Conservation (phyloP, 768 basidiomycete genomes). For the Rhodotorula babjevae region DNA sequence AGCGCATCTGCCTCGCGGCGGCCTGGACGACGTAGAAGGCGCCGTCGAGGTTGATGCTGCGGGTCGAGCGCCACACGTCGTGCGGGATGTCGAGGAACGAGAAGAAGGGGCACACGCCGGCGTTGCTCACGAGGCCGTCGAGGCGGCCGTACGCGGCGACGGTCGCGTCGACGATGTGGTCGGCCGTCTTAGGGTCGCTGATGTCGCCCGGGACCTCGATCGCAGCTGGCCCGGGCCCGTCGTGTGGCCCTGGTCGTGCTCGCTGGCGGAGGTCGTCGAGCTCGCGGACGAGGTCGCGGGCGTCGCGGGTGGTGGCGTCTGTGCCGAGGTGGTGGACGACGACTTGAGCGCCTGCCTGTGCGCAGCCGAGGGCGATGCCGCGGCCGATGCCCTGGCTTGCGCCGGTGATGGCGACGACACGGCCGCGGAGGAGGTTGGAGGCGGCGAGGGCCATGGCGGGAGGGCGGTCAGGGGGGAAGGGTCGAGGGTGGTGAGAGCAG, state of each 20-base stretch:
- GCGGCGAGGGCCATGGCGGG: too few species aligned
- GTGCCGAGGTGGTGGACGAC: conserved; percentile 68
- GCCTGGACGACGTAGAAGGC: conserved; percentile 57
- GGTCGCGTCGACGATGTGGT: conserved; percentile 61
- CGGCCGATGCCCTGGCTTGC: conserved; percentile 67
- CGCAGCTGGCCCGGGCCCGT: background rate
- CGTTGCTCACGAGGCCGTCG: conserved; percentile 58
- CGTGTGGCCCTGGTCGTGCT: background rate
- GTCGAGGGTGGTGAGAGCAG: too few species aligned
- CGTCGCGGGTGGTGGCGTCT: conserved; percentile 55
- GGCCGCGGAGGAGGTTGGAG: conserved; percentile 47
- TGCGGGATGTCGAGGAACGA: conserved; percentile 67
- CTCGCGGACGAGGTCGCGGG: conserved; percentile 52
- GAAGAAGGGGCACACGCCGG: conserved; percentile 71
- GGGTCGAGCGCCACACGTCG: conserved; percentile 61
- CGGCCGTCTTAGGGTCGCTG: conserved; percentile 7
- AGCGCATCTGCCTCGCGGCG: conserved; percentile 69
- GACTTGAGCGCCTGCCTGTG: conserved; percentile 63
- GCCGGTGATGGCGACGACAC: conserved; percentile 67
- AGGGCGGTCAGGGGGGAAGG: too few species aligned
- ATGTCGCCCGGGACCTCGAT: conserved; percentile 2
- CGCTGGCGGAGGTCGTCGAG: conserved; percentile 48
- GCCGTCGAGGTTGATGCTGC: conserved; percentile 69
- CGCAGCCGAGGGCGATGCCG: conserved; percentile 63
- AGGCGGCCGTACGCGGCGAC: conserved; percentile 62